These are phyloP conservation scores for Pichia sp. DNA, from an alignment of 1,139 yeast genomes.

Conservation along the genomic window DNA sequence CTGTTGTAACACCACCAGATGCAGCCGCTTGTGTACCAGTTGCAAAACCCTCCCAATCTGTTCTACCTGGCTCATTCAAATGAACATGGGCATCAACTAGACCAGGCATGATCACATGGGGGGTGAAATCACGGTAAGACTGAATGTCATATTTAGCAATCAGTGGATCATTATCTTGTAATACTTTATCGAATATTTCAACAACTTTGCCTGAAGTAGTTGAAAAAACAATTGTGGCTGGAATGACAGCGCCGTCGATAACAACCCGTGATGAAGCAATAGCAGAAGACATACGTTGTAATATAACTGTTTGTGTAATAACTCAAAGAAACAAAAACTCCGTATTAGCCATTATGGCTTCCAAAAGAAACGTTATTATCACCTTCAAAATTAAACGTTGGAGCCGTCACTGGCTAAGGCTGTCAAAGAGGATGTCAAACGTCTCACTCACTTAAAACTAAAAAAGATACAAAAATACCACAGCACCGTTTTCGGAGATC, in stretches of 20 bases:
- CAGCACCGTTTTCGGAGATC: background rate
- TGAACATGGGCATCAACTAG: constrained; percentile 92
- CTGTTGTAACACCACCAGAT: constrained; percentile 93
- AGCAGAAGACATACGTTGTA: constrained; percentile 46
- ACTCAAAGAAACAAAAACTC: background rate
- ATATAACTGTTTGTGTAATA: background rate
- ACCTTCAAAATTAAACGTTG: too few relatives aligned
- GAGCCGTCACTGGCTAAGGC: too few relatives aligned
- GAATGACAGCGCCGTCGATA: constrained; percentile 39
- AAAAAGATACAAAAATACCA: background rate
- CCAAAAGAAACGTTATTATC: too few relatives aligned
- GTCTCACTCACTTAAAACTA: too few relatives aligned
- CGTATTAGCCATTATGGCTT: too few relatives aligned
- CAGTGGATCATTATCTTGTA: constrained; percentile 34
- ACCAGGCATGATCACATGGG: constrained; percentile 74
- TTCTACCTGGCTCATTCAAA: constrained; percentile 87
- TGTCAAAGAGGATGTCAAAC: background rate
- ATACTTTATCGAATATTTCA: constrained; percentile 35
- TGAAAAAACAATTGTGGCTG: constrained; percentile 67
- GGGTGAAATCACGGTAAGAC: constrained; percentile 50
- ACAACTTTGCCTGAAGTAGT: constrained; percentile 58
- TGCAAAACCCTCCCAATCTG: constrained; percentile 94
- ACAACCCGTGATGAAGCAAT: constrained; percentile 62
- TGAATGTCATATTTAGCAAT: constrained; percentile 36
- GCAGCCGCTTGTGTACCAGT: constrained; percentile 92